Percentiles rank a stretch among this genome's conserved stretches.
These are phyloP conservation scores for Pharnaceum exiguum DNA, from an alignment of 148 eudicot genomes.

Conservation along the genomic window DNA sequence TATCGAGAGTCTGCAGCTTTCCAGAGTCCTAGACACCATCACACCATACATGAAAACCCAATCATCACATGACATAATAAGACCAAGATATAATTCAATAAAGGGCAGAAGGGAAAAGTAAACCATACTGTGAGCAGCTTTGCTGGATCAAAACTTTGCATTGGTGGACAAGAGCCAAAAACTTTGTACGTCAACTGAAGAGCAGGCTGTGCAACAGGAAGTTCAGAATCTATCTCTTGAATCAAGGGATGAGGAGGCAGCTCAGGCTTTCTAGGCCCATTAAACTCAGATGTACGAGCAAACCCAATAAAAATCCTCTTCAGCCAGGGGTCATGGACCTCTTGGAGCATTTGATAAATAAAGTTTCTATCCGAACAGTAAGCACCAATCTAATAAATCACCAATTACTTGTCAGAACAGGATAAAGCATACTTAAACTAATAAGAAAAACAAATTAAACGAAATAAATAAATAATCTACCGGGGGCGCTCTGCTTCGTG, in stretches of 20 bases:
- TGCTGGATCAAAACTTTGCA: conserved; percentile 94
- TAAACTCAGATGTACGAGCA: conserved; percentile 87
- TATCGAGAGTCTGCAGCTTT: conserved; percentile 95
- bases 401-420: background rate
- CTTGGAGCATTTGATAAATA: conserved; percentile 72
- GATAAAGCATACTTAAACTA: conserved; percentile 1
- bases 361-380: conserved; percentile 89
- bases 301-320: conserved; percentile 88
- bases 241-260: conserved; percentile 67
- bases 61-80: background rate
- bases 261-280: conserved; percentile 81
- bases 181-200: conserved; percentile 75
- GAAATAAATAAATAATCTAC: conserved; percentile 38
- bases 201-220: conserved; percentile 77
- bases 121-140: conserved; percentile 83
- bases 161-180: conserved; percentile 93
- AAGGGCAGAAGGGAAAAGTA: background rate
- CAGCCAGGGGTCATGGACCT: conserved; percentile 80
- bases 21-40: conserved; percentile 76
- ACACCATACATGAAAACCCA: conserved; percentile 16
- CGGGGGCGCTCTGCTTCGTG: conserved; percentile 84
- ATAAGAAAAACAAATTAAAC: background rate
- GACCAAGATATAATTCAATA: background rate
- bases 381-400: conserved; percentile 50
- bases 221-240: conserved; percentile 81